Base-by-base conservation (phyloP, 2,329 filamentous ascomycete genomes). In the Calonectria honghensis region DNA sequence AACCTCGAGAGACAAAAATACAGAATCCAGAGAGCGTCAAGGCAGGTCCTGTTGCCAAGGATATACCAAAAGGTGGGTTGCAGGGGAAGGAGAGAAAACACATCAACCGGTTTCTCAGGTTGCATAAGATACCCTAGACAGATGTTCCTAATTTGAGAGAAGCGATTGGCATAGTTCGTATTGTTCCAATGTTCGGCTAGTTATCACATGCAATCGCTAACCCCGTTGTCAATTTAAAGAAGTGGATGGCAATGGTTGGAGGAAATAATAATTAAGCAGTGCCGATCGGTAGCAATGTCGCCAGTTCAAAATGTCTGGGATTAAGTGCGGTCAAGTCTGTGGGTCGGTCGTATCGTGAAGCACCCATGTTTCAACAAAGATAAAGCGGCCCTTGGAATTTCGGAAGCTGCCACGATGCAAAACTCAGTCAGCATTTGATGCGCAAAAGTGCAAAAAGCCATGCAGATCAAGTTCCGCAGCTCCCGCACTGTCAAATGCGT, bases 381-480 rank as follows among this genome's bases (percentile, higher is more conserved):
- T 31, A 31, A 57, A 31, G 52, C 29, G 52, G 31, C 52, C 29
- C 20, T 35, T 35, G 35, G 52, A 57, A 57, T 57, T 35, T 57
- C 52, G 52, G 52, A 35, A 32, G 52, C 29, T 10, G 18, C 20
- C 52, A 57, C 31, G 29, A 57, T n/a, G 18, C 52, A 57, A 10
- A 20, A 32, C 52, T 31, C 18, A 9, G 52, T 35, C 52, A 57
- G 18, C 52, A 35, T 57, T 35, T 35, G 52, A 57, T 57, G 31
- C 18, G 9, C 2, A 57, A 57, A 32, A 57, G 18, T n/a, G 52
- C 52, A 57, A 57, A 35, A 57, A 3, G 35, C 1, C 14, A 57
- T 57, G 52, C 29, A 57, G 52, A 57, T 57, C 52, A 57, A 35
- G 31, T 57, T 57, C 52, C 52, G 52, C 20, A 18, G 52, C 52